Percentiles rank a stretch among this genome's conserved stretches.
These are phyloP conservation scores for Clavulina sp. DNA, from an alignment of 768 basidiomycete species.

Conservation along the genomic window DNA sequence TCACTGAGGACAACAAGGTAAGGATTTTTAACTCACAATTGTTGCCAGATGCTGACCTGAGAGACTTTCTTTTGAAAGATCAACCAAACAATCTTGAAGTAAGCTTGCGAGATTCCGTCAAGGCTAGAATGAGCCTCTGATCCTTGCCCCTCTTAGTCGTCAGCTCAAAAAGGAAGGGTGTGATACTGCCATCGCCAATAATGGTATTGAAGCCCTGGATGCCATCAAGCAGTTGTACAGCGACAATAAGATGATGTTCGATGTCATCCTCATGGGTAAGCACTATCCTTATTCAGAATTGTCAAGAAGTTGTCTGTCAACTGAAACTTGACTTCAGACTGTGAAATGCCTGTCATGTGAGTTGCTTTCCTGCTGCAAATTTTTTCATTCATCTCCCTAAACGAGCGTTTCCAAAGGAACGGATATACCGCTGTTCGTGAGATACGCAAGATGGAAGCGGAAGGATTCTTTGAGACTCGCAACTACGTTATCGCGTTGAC, in stretches of 20 bases:
- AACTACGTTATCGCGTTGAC: slow-evolving; percentile 15
- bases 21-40: background rate
- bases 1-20: slow-evolving; percentile 15
- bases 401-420: no score
- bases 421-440: slow-evolving; percentile 13
- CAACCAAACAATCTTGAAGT: slow-evolving; percentile 13
- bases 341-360: slow-evolving; percentile 17
- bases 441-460: slow-evolving; percentile 15
- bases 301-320: background rate
- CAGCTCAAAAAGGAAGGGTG: slow-evolving; percentile 16
- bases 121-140: background rate
- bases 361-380: background rate
- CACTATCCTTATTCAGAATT: background rate
- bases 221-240: slow-evolving; percentile 5
- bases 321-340: slow-evolving; percentile 8
- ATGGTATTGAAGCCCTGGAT: slow-evolving; percentile 16
- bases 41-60: background rate
- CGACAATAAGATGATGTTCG: slow-evolving; percentile 6
- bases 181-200: slow-evolving; percentile 11
- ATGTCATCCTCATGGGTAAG: slow-evolving; percentile 13
- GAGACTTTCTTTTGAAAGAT: slow-evolving; percentile 8
- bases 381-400: background rate
- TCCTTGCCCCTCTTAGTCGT: slow-evolving; percentile 8
- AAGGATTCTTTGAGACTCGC: slow-evolving; percentile 10
- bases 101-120: background rate